Percentiles rank a stretch among this genome's conserved stretches.
These are phyloP conservation scores for Tylopilus sp. DNA, from an alignment of 768 basidiomycete species.

Conservation along the genomic window DNA sequence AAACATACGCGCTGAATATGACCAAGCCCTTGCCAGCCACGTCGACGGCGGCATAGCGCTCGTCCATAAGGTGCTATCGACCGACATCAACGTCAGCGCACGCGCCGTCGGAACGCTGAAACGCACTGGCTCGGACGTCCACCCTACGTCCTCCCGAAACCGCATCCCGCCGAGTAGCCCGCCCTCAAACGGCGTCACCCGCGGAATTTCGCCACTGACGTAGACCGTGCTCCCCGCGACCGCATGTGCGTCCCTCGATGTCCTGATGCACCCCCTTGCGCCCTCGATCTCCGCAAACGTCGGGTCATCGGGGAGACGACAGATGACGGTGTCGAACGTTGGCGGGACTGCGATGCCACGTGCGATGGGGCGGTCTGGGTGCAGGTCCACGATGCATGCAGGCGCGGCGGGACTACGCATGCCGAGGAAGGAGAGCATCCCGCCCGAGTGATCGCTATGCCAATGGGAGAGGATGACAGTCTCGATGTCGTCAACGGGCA, in stretches of 20 bases:
- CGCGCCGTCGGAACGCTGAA: too few species aligned
- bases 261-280: conserved; percentile 55
- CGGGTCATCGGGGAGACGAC: conserved; percentile 65
- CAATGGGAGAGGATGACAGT: conserved; percentile 74
- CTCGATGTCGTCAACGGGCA: conserved; percentile 51
- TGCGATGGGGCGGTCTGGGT: conserved; percentile 70
- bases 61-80: conserved; percentile 72
- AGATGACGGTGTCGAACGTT: conserved; percentile 51
- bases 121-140: conserved; percentile 56
- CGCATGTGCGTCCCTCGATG: conserved; percentile 55
- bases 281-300: conserved; percentile 61
- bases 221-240: conserved; percentile 63
- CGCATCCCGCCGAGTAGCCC: conserved; percentile 67
- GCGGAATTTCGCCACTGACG: conserved; percentile 79
- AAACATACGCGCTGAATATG: conserved; percentile 70
- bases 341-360: conserved; percentile 73
- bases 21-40: conserved; percentile 80
- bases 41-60: conserved; percentile 74
- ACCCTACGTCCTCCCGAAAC: conserved; percentile 44
- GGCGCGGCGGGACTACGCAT: conserved; percentile 33
- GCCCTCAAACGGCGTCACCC: conserved; percentile 63
- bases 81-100: neutral
- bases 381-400: conserved; percentile 62
- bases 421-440: conserved; percentile 62
- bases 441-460: conserved; percentile 76